Conservation (phyloP, 2,329 filamentous ascomycete species). For the Aspergillus oerlinghausenensis region DNA sequence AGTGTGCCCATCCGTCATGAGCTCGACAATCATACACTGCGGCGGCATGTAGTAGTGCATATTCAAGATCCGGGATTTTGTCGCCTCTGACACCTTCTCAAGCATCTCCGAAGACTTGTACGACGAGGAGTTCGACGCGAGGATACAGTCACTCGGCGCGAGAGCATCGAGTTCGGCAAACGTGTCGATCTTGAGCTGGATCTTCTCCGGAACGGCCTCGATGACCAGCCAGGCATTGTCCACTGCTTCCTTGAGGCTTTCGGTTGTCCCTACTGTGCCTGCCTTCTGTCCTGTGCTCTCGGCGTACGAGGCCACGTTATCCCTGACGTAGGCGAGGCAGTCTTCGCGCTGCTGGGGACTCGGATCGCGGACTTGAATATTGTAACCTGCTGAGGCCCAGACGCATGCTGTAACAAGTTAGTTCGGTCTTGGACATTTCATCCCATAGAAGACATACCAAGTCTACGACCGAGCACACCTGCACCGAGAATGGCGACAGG, state of each 20-base stretch:
- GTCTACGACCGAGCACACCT: slow-evolving; percentile 39
- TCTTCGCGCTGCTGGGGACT: slow-evolving; percentile 27
- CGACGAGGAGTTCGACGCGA: slow-evolving; percentile 50
- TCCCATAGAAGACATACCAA: slow-evolving; percentile 22
- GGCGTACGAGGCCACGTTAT: slow-evolving; percentile 30
- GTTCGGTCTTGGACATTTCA: background rate
- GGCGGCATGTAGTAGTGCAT: slow-evolving; percentile 53
- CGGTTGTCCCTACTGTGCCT: slow-evolving; percentile 31
- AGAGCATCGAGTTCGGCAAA: slow-evolving; percentile 45
- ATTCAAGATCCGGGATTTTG: slow-evolving; percentile 43
- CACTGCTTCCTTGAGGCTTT: slow-evolving; percentile 40
- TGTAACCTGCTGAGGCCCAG: slow-evolving; percentile 31
- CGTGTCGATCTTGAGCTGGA: slow-evolving; percentile 46
- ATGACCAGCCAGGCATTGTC: slow-evolving; percentile 50
- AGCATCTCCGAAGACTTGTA: slow-evolving; percentile 51
- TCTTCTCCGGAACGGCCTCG: slow-evolving; percentile 50
- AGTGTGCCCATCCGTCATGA: slow-evolving; percentile 51
- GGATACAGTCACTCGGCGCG: slow-evolving; percentile 44
- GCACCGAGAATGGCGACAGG: slow-evolving; percentile 41
- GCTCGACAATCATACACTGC: slow-evolving; percentile 43
- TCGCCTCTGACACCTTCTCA: slow-evolving; percentile 34
- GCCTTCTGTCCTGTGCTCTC: slow-evolving; percentile 21
- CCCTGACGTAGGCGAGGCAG: slow-evolving; percentile 31
- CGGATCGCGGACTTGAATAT: slow-evolving; percentile 26
- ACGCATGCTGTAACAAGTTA: slow-evolving; percentile 20